Evolutionary conservation across 2,329 filamentous ascomycete species (phyloP), one percentile per base, ranked within the genome.

Genomic region (Juglanconis juglandina): DNA sequence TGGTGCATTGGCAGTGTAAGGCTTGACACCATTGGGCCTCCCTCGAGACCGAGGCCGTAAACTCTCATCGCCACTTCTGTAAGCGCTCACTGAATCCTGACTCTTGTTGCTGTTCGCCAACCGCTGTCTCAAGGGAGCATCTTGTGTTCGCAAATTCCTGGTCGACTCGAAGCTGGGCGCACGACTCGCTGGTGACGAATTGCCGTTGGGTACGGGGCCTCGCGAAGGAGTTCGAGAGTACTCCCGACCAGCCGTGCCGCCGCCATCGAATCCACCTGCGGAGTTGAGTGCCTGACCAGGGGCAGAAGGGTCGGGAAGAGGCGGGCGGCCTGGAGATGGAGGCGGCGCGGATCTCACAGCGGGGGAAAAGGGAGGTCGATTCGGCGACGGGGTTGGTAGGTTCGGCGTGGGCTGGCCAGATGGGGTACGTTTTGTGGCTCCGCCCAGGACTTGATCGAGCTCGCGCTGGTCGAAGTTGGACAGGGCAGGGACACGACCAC

Each of bases 381-480:
- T 51, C 3, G 58, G 47, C n/a, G 58, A 56, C 4, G 61, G 61
- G 9, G 51, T 55, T 4, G 53, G 66, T 60, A 32, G 68, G 65
- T 41, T 67, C 58, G 60, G 56, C 33, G 68, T 66, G 39, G 65
- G 69, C 35, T 65, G 63, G 53, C 69, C 68, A 7, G 71, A 74
- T 10, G 74, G 72, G 47, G 75, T 73, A 66, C 77, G 77, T 52
- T 79, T 65, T 56, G 70, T 66, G 3, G 69, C 79, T 53, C 81
- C 78, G 48, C 89, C 90, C 39, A 89, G 78, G 50, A 98, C 84
- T 67, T 88, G 82, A 55, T 94, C 91, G 62, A 89, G 79, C 75
- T 97, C 92, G 62, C 83, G 85, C 55, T 85, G 81, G 67, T 94
- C 91, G 71, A 99, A 98, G 7, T 94, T 94, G 58, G 85, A 79